These are phyloP conservation scores for Anethum foeniculum DNA, from an alignment of 140 eudicot genomes.

Conservation along the genomic window DNA sequence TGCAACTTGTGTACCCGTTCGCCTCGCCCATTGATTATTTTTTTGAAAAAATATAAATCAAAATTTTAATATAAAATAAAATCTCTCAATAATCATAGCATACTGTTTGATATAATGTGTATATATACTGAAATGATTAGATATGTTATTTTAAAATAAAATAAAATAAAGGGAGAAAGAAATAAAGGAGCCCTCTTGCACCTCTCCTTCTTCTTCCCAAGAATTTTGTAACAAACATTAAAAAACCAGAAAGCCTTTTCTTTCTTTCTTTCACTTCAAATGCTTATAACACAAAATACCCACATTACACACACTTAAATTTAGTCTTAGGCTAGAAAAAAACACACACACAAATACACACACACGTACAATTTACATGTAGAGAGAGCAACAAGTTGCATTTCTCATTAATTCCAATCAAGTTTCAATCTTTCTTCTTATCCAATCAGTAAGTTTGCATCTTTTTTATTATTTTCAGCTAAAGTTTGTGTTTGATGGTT, in stretches of 20 bases:
- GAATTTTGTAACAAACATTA: neutral
- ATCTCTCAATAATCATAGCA: no score
- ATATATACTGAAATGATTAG: conserved; percentile 1
- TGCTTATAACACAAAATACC: neutral
- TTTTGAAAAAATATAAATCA: no score
- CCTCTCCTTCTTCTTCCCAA: conserved; percentile 10
- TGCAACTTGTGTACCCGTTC: no score
- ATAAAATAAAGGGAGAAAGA: neutral
- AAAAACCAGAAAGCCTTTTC: neutral
- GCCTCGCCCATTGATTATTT: no score
- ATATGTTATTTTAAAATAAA: neutral
- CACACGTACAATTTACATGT: conserved; percentile 21
- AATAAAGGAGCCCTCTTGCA: conserved; percentile 6
- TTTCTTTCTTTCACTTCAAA: neutral
- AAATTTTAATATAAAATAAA: no score
- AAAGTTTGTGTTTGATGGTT: neutral
- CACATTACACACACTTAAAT: neutral
- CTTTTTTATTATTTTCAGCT: neutral
- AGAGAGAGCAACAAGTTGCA: neutral
- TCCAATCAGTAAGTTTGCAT: conserved; percentile 1
- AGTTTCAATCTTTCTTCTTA: conserved; percentile 3
- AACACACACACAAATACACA: neutral
- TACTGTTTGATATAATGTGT: neutral
- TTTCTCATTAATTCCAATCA: conserved; percentile 7
- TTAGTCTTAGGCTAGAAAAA: neutral